A percentile compares a stretch with the other conserved stretches of the same genome.
These are phyloP conservation scores for Dendrobium nobile DNA, from an alignment of 106 monocot genomes.

Conservation along the genomic window DNA sequence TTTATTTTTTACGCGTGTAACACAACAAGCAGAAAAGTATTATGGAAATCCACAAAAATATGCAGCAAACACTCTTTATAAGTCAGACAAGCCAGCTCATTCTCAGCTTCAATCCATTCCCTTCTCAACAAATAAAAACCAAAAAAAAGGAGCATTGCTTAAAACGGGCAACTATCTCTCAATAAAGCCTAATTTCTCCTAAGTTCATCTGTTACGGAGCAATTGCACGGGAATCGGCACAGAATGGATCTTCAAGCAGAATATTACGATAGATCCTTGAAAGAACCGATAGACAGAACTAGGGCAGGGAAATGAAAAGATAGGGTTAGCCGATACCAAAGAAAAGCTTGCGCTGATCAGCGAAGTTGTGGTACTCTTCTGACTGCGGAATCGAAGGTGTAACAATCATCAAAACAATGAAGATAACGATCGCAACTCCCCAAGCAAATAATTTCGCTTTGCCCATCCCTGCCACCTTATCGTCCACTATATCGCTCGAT, in stretches of 20 bases:
- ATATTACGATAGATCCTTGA: background rate
- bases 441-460: conserved; percentile 37
- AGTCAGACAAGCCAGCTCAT: background rate
- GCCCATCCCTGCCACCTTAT: conserved; percentile 19
- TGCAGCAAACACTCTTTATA: background rate
- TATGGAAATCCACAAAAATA: background rate
- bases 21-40: too few relatives aligned
- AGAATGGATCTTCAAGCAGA: background rate
- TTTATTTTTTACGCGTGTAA: too few relatives aligned
- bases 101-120: background rate
- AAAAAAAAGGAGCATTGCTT: background rate
- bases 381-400: conserved; percentile 91
- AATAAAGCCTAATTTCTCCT: background rate
- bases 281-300: background rate
- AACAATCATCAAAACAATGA: conserved; percentile 87
- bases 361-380: conserved; percentile 91
- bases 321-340: conserved; percentile 32
- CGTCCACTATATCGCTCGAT: too few relatives aligned
- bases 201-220: background rate
- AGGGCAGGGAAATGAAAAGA: background rate
- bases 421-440: conserved; percentile 47
- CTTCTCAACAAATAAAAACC: background rate
- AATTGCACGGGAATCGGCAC: background rate
- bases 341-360: conserved; percentile 83
- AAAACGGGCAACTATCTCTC: too few relatives aligned